phyloP scores from a whole-genome alignment of 768 basidiomycete species.

The Albatrellus ellisii region DNA sequence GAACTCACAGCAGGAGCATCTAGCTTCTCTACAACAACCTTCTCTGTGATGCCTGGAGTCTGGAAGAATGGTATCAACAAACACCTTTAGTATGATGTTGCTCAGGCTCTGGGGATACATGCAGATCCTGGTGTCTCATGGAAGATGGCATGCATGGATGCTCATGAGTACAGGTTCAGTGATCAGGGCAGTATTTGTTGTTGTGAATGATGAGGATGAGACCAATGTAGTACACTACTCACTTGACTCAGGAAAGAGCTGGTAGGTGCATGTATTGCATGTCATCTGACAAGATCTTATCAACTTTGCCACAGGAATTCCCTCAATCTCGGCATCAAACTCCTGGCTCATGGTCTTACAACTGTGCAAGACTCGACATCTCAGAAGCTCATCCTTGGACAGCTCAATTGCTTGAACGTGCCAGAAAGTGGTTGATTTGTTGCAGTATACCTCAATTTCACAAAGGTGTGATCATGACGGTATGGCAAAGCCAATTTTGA shows the following conservation, averaged over 20 bases:
- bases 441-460: slow-evolving; percentile 75
- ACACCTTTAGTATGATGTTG: too few species aligned
- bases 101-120: too few species aligned
- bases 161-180: too few species aligned
- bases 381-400: slow-evolving; percentile 82
- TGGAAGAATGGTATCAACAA: too few species aligned
- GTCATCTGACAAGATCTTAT: slow-evolving; percentile 23
- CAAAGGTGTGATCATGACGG: slow-evolving; percentile 47
- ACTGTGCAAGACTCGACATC: slow-evolving; percentile 93
- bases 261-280: too few species aligned
- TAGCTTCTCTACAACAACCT: too few species aligned
- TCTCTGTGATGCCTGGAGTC: too few species aligned
- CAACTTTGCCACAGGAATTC: slow-evolving; percentile 38
- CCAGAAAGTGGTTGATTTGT: slow-evolving; percentile 46
- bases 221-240: too few species aligned
- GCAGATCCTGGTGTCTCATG: too few species aligned
- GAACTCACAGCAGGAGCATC: too few species aligned
- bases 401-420: slow-evolving; percentile 49
- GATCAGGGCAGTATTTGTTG: too few species aligned
- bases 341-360: slow-evolving; percentile 64
- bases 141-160: slow-evolving; percentile 59
- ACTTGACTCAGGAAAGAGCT: too few species aligned
- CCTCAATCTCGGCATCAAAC: slow-evolving; percentile 52
- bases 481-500: slow-evolving; percentile 69
- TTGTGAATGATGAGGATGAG: slow-evolving; percentile 74